Evolutionary conservation across 2,329 filamentous ascomycete species (phyloP), one percentile per base, ranked within the genome.

Genomic region (Fusarium sp.): DNA sequence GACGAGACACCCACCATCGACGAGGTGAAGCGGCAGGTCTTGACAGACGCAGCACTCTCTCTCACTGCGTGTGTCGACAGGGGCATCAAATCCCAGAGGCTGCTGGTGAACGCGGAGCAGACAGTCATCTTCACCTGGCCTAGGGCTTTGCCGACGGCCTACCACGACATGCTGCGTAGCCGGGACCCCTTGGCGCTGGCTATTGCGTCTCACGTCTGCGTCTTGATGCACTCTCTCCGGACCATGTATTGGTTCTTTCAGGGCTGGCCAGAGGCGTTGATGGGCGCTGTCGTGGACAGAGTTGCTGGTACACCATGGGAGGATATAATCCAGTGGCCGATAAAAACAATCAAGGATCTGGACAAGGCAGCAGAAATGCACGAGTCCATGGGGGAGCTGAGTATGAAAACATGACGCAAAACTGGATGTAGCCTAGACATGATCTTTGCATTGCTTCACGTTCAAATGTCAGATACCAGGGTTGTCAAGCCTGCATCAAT

Each of bases 121-220:
- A 57, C 43, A 31, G 49, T 44, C 23, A 6, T 57, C 32, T 53
- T 57, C 45, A 38, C 15, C 10, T 57, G 54, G 54, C 49, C 54
- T 2, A 49, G 49, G 43, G 39, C 38, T 9, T 35, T 57, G n/a
- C 23, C 43, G 4, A 49, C 7, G 9, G 15, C 27, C 7, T 57
- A 45, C 27, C 38, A 33, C 11, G 23, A 27, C 7, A 19, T 57
- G 15, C 17, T 48, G 25, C 50, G 54, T 3, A 46, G 14, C 6
- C 14, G 37, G 3, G n/a, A 53, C 10, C 49, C 54, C 3, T 17
- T 53, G 15, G 43, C 49, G 3, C 29, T 57, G 17, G 49, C n/a
- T 6, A 13, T 57, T 4, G 14, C 53, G 1, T 53, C 54, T 10
- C 49, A 53, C 29, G 49, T 45, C 10, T 57, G 54, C 7, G 54